Base-by-base conservation (phyloP, 345 rosid genomes). In the Boechera retrofracta region DNA sequence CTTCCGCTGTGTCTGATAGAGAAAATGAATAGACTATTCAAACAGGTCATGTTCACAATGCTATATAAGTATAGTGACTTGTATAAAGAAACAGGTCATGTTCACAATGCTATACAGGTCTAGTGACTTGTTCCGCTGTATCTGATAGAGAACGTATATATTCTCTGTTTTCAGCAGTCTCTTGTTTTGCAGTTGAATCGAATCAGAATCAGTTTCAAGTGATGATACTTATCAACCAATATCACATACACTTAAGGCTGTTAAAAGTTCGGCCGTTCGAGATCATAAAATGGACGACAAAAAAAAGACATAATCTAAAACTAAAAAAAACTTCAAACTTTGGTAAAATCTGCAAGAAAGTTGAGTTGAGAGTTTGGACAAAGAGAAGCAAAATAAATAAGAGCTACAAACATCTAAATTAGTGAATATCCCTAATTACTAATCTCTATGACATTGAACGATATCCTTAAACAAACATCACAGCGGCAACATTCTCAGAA, bases 361-460 rank as follows among this genome's bases (percentile, higher is more conserved):
- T 53, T 60, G 74, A 75, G 56, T 58, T 75, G 61, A 67, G 68
- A 47, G 42, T 36, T 15, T 53, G 55, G 44, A 51, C 53, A 1
- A 32, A 76, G 39, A 64, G 32, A 71, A 32, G 72, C 31, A 58
- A 33, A 72, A 7, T 32, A 42, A 66, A 57, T 10, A 48, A 56
- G 48, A 65, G 63, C 69, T 66, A 72, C 16, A 66, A 44, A 71
- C 47, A 51, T 42, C 69, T 73, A 73, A 21, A 65, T 44, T 26
- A 60, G 67, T 48, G 44, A 35, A 59, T 2, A 13, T 15, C 4
- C 29, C 74, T 72, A 78, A 70, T 72, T 41, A 21, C 68, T 57
- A 78, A 57, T 57, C 55, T 78, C 77, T 66, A 66, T 4, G 77
- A 78, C 81, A 72, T 5, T 60, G 63, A 78, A 44, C 58, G 76